Evolutionary conservation across 768 basidiomycete species (phyloP), one percentile per base, ranked within the genome.

Genomic region (Leccinum boreale): DNA sequence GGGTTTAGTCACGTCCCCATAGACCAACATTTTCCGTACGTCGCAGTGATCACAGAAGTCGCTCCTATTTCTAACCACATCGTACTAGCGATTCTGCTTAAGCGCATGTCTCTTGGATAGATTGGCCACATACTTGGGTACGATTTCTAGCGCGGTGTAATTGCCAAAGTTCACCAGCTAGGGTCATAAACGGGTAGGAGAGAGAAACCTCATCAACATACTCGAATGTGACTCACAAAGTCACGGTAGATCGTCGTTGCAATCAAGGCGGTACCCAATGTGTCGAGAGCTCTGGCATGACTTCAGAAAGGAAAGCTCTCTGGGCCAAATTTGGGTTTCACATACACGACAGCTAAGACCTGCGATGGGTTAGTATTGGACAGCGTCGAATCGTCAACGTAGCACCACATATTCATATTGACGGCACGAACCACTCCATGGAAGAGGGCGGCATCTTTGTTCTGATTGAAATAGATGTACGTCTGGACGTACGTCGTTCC

Each of bases 401-500:
- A 9, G n/a, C 8, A 35, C 15, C 36, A 45, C n/a, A 44, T 10
- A 29, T 24, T 24, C 23, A 44, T 7, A 29, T 24, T 24, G 33
- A 19, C 23, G 21, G 26, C 10, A 53, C 45, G 26, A 39, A 54
- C 56, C 46, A 56, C 9, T n/a, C 33, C 44, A n/a, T 51, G 50
- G 29, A 65, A 44, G 49, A 55, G 49, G n/a, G 29, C 8, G 15
- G 17, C 31, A 45, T 35, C 56, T 6, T n/a, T 24, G 52, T 31
- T 57, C 31, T 17, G 60, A 36, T 2, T 11, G 44, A 58, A 49
- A 24, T 64, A 61, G 46, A 50, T 5, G 19, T 39, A 50, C 24
- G 51, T 52, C 52, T 56, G 53, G 11, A 65, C 26, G 21, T 55
- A 55, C 6, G 56, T 53, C 21, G 19, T 44, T 8, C 62, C 55